Percentiles rank a stretch among this genome's conserved stretches.
These are phyloP conservation scores for Hansenula lynferdii DNA, from an alignment of 1,139 yeast genomes.

Conservation along the genomic window DNA sequence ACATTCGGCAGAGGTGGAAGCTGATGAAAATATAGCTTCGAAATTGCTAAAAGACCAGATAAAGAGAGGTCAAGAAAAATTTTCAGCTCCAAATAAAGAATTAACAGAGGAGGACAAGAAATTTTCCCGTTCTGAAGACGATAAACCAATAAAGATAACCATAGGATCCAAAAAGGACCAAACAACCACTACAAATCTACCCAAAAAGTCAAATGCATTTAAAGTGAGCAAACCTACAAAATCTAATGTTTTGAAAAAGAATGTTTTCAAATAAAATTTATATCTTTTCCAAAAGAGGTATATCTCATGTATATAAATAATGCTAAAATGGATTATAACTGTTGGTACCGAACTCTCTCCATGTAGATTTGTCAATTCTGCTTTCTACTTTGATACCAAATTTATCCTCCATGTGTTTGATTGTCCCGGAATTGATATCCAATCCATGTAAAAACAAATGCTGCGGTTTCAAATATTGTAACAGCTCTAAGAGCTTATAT, in stretches of 20 bases:
- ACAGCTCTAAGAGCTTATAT: slow-evolving; percentile 16
- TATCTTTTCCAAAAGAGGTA: neutral
- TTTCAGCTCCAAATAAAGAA: slow-evolving; percentile 15
- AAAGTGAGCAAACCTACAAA: slow-evolving; percentile 13
- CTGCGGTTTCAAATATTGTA: slow-evolving; percentile 10
- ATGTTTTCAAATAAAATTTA: slow-evolving; percentile 6
- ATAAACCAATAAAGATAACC: slow-evolving; percentile 18
- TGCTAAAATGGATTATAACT: slow-evolving; percentile 17
- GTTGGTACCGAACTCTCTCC: slow-evolving; percentile 20
- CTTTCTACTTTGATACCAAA: slow-evolving; percentile 17
- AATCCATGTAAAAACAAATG: slow-evolving; percentile 17
- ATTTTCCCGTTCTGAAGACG: neutral
- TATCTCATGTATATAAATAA: neutral
- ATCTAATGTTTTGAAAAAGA: slow-evolving; percentile 9
- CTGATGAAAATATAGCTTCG: slow-evolving; percentile 41
- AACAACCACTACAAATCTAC: neutral
- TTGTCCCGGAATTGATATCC: slow-evolving; percentile 13
- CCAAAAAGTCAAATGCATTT: slow-evolving; percentile 13
- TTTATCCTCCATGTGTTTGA: slow-evolving; percentile 11
- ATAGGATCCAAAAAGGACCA: slow-evolving; percentile 9
- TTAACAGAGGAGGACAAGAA: slow-evolving; percentile 12
- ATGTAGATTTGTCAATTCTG: slow-evolving; percentile 13
- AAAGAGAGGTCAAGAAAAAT: slow-evolving; percentile 32
- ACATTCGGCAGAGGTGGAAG: slow-evolving; percentile 31
- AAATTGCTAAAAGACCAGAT: slow-evolving; percentile 50